Evolutionary conservation across 805 yeast genomes (phyloP).

Genomic region (Candida chilensis): DNA sequence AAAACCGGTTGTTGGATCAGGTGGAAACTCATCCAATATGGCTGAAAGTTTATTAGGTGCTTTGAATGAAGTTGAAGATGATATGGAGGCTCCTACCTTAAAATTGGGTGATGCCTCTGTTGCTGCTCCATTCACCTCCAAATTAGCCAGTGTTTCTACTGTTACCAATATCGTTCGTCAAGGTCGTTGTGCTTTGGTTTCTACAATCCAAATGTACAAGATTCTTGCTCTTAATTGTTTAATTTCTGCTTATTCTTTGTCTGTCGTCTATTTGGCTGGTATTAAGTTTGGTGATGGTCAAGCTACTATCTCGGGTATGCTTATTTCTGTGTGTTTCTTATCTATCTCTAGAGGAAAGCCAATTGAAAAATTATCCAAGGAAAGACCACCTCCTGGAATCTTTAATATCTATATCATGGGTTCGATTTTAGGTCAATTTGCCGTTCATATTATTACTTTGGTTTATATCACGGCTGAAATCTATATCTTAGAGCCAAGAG

Average conservation of each 20-base stretch:
- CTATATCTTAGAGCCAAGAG: constrained; percentile 86
- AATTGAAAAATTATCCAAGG: constrained; percentile 76
- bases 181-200: constrained; percentile 95
- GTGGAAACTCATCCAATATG: constrained; percentile 21
- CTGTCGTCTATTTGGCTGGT: constrained; percentile 92
- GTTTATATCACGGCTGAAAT: constrained; percentile 78
- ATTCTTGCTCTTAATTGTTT: constrained; percentile 94
- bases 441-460: constrained; percentile 78
- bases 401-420: constrained; percentile 97
- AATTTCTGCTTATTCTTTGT: constrained; percentile 91
- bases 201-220: constrained; percentile 98
- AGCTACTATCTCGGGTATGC: constrained; percentile 91
- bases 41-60: constrained; percentile 61
- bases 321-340: constrained; percentile 88
- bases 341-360: constrained; percentile 94
- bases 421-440: constrained; percentile 92
- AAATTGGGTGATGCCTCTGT: constrained; percentile 98
- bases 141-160: constrained; percentile 83
- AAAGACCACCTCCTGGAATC: constrained; percentile 96
- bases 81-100: constrained; percentile 82
- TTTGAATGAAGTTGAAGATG: constrained; percentile 44
- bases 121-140: constrained; percentile 98
- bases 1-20: constrained; percentile 24
- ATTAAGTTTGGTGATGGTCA: constrained; percentile 97
- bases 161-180: constrained; percentile 92